These are phyloP conservation scores for Verbena officinalis DNA, from an alignment of 257 asterid genomes.

Conservation along the genomic window DNA sequence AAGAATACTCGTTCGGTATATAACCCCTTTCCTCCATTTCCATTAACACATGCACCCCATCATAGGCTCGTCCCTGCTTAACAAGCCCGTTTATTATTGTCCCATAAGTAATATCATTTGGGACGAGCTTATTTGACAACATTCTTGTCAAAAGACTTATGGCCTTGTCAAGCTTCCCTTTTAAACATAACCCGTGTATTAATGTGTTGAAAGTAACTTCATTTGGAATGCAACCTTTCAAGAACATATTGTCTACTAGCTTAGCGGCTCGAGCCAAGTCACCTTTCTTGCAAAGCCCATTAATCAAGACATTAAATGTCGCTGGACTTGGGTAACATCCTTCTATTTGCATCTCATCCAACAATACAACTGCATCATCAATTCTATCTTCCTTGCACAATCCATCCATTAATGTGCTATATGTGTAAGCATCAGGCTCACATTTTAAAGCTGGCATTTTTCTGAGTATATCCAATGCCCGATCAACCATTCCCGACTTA, in stretches of 20 bases:
- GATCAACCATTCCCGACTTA: constrained; percentile 51
- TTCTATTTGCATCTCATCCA: constrained; percentile 96
- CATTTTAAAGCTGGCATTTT: constrained; percentile 62
- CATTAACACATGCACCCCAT: constrained; percentile 55
- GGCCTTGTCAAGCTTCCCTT: constrained; percentile 86
- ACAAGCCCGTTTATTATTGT: constrained; percentile 82
- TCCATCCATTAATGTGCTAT: constrained; percentile 96
- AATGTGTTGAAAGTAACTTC: constrained; percentile 94
- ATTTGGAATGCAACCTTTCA: constrained; percentile 89
- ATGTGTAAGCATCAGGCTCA: constrained; percentile 75
- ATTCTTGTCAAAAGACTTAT: constrained; percentile 66
- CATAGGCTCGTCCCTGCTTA: constrained; percentile 67
- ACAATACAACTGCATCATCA: constrained; percentile 81
- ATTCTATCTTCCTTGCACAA: constrained; percentile 80
- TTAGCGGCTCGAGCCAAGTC: constrained; percentile 77
- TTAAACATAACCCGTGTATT: constrained; percentile 80
- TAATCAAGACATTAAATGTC: constrained; percentile 77
- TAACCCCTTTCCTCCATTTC: constrained; percentile 82
- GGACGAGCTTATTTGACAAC: constrained; percentile 64
- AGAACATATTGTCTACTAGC: constrained; percentile 83
- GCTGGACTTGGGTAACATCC: constrained; percentile 68
- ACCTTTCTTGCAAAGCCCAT: constrained; percentile 87
- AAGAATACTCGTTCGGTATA: constrained; percentile 56
- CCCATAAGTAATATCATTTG: constrained; percentile 80
- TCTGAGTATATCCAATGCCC: constrained; percentile 67